Evolutionary conservation across 2,329 filamentous ascomycete species (phyloP).

Genomic region (Periconia digitata): DNA sequence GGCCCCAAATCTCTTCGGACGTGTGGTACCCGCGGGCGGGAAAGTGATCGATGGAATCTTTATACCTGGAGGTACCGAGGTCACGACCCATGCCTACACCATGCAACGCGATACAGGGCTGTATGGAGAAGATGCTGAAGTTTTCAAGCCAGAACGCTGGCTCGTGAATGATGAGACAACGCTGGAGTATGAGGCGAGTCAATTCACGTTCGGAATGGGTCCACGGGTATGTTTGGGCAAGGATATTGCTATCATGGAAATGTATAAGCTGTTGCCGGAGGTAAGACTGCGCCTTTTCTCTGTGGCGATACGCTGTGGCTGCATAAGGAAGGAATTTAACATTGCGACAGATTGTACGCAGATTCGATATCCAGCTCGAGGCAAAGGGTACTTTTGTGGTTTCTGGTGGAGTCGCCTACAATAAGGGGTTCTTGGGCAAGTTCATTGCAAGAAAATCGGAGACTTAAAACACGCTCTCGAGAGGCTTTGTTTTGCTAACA

Average conservation of each 20-base stretch:
- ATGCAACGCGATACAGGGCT: slow-evolving; percentile 49
- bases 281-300: slow-evolving; percentile 16
- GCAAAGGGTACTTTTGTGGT: slow-evolving; percentile 27
- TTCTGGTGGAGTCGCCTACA: slow-evolving; percentile 34
- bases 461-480: no score
- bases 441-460: slow-evolving; percentile 1
- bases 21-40: slow-evolving; percentile 36
- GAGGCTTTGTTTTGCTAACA: no score
- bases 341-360: slow-evolving; percentile 23
- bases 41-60: slow-evolving; percentile 45
- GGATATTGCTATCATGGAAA: slow-evolving; percentile 33
- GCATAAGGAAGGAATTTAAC: not conserved
- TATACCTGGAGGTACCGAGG: slow-evolving; percentile 47
- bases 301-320: not conserved
- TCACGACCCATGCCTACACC: slow-evolving; percentile 52
- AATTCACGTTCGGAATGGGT: slow-evolving; percentile 34
- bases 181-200: slow-evolving; percentile 28
- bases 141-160: slow-evolving; percentile 48
- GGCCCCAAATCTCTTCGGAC: slow-evolving; percentile 55
- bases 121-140: slow-evolving; percentile 45
- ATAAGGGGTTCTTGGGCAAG: slow-evolving; percentile 23
- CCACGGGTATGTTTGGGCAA: slow-evolving; percentile 33
- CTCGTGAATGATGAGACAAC: slow-evolving; percentile 26
- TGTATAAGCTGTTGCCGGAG: slow-evolving; percentile 38
- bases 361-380: slow-evolving; percentile 30